These are phyloP conservation scores for Zygotorulaspora florentina DNA, from an alignment of 805 yeast genomes.

Conservation along the genomic window DNA sequence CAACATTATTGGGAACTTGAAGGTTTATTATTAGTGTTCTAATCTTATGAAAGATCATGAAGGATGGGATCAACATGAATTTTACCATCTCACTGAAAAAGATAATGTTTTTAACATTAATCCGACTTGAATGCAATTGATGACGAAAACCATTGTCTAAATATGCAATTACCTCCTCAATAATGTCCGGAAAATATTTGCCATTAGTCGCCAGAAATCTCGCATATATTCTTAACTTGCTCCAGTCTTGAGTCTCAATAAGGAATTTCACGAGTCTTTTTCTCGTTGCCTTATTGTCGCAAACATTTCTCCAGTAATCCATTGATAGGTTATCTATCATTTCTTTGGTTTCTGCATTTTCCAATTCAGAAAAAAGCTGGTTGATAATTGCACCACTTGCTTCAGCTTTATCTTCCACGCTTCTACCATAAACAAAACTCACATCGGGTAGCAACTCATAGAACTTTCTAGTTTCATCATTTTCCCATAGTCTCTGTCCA, in stretches of 20 bases:
- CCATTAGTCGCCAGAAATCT: constrained; percentile 65
- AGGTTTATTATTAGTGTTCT: constrained; percentile 52
- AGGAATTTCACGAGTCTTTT: constrained; percentile 57
- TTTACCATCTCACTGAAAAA: constrained; percentile 74
- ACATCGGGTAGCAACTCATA: constrained; percentile 52
- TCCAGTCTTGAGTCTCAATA: constrained; percentile 44
- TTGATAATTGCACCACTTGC: constrained; percentile 31
- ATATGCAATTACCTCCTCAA: constrained; percentile 47
- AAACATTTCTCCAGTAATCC: constrained; percentile 45
- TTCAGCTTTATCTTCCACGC: constrained; percentile 7
- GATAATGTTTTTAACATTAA: constrained; percentile 53
- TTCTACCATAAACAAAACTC: constrained; percentile 32
- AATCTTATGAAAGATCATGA: constrained; percentile 68
- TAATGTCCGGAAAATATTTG: constrained; percentile 45
- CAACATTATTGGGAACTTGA: constrained; percentile 57
- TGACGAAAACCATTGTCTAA: constrained; percentile 59
- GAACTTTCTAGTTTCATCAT: constrained; percentile 58
- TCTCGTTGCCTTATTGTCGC: constrained; percentile 71
- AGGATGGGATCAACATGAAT: constrained; percentile 68
- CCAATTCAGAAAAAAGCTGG: constrained; percentile 42
- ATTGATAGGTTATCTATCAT: constrained; percentile 48
- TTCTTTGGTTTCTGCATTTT: constrained; percentile 41
- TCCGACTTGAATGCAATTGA: constrained; percentile 49
- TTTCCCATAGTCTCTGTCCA: constrained; percentile 52
- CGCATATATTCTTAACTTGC: constrained; percentile 49